Base-by-base conservation (phyloP, 2,329 filamentous ascomycete genomes). In the Alternaria ventricosa region DNA sequence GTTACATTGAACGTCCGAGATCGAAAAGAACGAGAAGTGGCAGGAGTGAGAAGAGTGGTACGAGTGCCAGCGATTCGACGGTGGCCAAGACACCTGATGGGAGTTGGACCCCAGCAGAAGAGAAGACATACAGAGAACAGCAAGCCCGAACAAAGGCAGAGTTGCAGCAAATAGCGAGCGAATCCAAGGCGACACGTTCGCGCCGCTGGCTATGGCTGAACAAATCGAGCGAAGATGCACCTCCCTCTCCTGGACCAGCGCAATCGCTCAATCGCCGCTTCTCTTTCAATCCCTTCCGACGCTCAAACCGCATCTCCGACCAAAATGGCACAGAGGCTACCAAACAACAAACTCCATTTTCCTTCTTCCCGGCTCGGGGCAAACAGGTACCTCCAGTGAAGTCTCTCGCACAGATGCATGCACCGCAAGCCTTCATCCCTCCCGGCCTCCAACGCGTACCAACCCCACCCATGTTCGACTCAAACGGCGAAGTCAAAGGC, bases 381-480 rank as follows among this genome's bases (percentile, higher is more conserved):
- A 60, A 55, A 22, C 27, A 50, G 20, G 44, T 41, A 46, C 11
- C 49, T 30, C 20, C 63, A 22, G 18, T 44, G 7, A 20, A 25
- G 11, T 55, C 65, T n/a, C 55, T 69, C 8, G 60, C 62, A 20
- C 59, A 71, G 9, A 71, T 76, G 50, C 41, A 69, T 5, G 57
- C 68, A 1, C 73, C 76, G 2, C 68, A 71, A 8, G 36, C 58
- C 2, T 77, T 78, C 60, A 55, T 72, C 8, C 76, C 77, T 4
- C 75, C 75, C 8, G 77, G 71, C 2, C 41, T 72, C 0, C 45
- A 66, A 1, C 74, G 72, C 1, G 71, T 78, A 9, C 67, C 66
- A 11, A 78, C 76, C 1, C 75, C 77, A 2, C 73, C 76, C 0
- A 57, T 62, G 3, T 71, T 71, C 13, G 73, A 75, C 18, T 20